Evolutionary conservation across 1,284 basidiomycete genomes (phyloP).

Genomic region (Ustilago curta): DNA sequence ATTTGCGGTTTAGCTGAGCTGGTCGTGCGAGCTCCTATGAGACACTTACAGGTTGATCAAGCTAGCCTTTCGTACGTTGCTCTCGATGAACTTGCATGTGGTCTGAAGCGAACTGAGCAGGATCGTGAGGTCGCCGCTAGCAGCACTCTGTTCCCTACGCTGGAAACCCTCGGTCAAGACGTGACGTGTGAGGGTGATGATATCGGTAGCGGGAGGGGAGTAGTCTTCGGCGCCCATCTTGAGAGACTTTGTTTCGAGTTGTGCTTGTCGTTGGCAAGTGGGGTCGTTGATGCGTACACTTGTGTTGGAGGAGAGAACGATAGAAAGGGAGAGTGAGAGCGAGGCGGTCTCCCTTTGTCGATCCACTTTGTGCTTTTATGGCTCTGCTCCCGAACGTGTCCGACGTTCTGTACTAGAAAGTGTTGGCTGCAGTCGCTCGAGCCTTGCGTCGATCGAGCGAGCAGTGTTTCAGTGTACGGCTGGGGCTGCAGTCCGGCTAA

Average conservation of each 20-base stretch:
- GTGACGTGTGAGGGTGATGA: conserved; percentile 68
- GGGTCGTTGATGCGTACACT: not conserved
- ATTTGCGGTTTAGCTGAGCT: not conserved
- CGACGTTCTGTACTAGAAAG: conserved; percentile 8
- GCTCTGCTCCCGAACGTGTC: conserved; percentile 19
- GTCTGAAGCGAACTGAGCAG: conserved; percentile 95
- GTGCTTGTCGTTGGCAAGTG: not conserved
- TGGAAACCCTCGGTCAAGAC: conserved; percentile 65
- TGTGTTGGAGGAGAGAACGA: not conserved
- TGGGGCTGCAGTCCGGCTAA: conserved; percentile 14
- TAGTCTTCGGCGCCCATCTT: conserved; percentile 56
- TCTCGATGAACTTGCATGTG: conserved; percentile 87
- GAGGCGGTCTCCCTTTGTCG: not conserved
- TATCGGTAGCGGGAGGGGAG: conserved; percentile 60
- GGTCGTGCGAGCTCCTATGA: no score
- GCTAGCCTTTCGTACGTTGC: conserved; percentile 94
- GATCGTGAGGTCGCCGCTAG: conserved; percentile 87
- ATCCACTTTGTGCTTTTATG: not conserved
- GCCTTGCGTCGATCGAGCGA: conserved; percentile 14
- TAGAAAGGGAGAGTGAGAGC: conserved; percentile 4
- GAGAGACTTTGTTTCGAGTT: not conserved
- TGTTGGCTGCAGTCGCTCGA: not conserved
- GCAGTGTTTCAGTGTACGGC: not conserved
- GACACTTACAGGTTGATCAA: conserved; percentile 90
- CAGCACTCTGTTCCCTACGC: conserved; percentile 45